These are phyloP conservation scores for Nothomitra cinnamomea DNA, from an alignment of 2,329 filamentous ascomycete genomes.

Conservation along the genomic window DNA sequence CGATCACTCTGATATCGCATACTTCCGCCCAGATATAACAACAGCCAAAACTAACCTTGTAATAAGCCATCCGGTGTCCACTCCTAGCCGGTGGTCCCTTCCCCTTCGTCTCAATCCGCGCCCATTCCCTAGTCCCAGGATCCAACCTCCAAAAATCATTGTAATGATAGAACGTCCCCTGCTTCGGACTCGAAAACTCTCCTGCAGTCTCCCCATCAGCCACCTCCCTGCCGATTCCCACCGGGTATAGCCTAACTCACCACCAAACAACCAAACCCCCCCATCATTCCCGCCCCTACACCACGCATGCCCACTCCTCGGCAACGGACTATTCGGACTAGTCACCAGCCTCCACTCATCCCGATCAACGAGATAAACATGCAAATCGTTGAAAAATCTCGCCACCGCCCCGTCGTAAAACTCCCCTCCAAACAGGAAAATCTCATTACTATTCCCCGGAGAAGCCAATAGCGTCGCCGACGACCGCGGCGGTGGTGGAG, in stretches of 20 bases:
- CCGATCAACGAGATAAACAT: conserved; percentile 56
- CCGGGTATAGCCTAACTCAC: too few relatives aligned
- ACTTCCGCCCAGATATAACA: too few relatives aligned
- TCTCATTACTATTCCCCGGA: conserved; percentile 69
- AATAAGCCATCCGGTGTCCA: conserved; percentile 91
- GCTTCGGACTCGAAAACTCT: conserved; percentile 91
- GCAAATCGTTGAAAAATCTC: conserved; percentile 49
- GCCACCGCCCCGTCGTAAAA: conserved; percentile 87
- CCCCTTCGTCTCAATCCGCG: conserved; percentile 64
- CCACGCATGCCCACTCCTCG: conserved; percentile 87
- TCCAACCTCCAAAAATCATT: conserved; percentile 96
- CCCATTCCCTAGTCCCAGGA: conserved; percentile 74
- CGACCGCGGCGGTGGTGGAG: conserved; percentile 58
- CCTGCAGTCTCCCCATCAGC: too few relatives aligned
- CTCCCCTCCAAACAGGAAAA: conserved; percentile 88
- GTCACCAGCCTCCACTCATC: conserved; percentile 87
- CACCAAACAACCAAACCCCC: conserved; percentile 82
- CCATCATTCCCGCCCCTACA: conserved; percentile 73
- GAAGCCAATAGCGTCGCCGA: conserved; percentile 72
- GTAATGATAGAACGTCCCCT: conserved; percentile 98
- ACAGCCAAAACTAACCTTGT: conserved; percentile 36
- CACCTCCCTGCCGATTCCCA: too few relatives aligned
- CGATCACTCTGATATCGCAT: too few relatives aligned
- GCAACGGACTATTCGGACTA: conserved; percentile 78
- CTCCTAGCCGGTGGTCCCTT: conserved; percentile 70